These are phyloP conservation scores for Suillus brevipes DNA, from an alignment of 768 basidiomycete genomes.

Conservation along the genomic window DNA sequence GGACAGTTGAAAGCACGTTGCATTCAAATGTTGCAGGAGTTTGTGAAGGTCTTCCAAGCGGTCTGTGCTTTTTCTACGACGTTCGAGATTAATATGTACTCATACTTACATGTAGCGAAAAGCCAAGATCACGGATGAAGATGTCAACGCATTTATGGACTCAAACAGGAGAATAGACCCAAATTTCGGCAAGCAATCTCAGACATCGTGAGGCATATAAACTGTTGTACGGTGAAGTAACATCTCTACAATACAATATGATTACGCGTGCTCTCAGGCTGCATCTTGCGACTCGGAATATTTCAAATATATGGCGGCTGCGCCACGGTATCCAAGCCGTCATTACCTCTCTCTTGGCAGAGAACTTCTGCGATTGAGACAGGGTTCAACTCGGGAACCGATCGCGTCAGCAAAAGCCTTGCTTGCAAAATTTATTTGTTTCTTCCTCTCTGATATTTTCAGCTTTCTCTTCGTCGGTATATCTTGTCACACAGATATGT, in stretches of 20 bases:
- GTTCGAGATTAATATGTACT: conserved; percentile 4
- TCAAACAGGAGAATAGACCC: conserved; percentile 71
- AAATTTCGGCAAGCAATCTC: conserved; percentile 40
- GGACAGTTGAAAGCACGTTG: conserved; percentile 90
- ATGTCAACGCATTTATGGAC: conserved; percentile 80
- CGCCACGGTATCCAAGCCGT: too few species aligned
- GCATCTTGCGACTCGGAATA: neutral
- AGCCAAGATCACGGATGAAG: conserved; percentile 77
- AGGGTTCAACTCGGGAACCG: too few species aligned
- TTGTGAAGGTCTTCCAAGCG: conserved; percentile 86
- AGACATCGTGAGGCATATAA: neutral
- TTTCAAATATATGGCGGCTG: too few species aligned
- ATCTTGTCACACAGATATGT: too few species aligned
- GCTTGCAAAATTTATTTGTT: too few species aligned
- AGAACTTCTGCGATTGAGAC: too few species aligned
- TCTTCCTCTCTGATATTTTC: too few species aligned
- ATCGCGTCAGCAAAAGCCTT: too few species aligned
- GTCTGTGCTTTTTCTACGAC: conserved; percentile 35
- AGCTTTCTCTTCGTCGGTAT: too few species aligned
- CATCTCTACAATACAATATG: neutral
- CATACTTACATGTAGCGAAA: conserved; percentile 54
- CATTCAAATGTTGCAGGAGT: conserved; percentile 77
- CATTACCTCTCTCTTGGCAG: too few species aligned
- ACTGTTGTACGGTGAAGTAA: neutral
- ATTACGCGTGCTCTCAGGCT: neutral